Conservation (phyloP, 1,139 yeast genomes). For the Magnusiomyces tetraspermus region DNA sequence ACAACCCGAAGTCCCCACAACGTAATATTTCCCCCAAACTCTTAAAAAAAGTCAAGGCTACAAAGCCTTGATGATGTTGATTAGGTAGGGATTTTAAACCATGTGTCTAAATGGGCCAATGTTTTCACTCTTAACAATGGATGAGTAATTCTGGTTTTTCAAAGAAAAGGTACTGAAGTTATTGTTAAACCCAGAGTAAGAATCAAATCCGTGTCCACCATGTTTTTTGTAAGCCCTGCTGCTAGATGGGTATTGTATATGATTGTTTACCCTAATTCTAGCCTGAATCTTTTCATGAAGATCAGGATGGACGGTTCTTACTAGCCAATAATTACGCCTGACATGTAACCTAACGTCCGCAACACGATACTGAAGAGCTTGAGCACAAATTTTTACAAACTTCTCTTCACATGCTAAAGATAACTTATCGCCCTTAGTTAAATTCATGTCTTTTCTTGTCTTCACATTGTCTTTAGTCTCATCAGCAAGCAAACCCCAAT, state of each 20-base stretch:
- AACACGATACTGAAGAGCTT: conserved; percentile 7
- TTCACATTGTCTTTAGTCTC: not conserved
- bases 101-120: no score
- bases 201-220: not conserved
- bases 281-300: conserved; percentile 5
- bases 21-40: no score
- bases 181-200: not conserved
- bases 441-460: not conserved
- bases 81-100: no score
- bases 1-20: no score
- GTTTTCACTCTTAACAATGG: no score
- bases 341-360: conserved; percentile 5
- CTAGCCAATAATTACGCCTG: conserved; percentile 7
- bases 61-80: no score
- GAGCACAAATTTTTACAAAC: conserved; percentile 4
- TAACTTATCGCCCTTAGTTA: no score
- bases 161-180: no score
- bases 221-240: not conserved
- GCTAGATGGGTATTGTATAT: not conserved
- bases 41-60: no score
- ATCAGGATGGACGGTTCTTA: conserved; percentile 5
- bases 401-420: not conserved
- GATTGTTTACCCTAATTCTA: not conserved
- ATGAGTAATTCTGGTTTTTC: no score
- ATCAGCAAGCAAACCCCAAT: not conserved